Conservation (phyloP, 164 flowering plant species). For the Magnolia changhungtana region DNA sequence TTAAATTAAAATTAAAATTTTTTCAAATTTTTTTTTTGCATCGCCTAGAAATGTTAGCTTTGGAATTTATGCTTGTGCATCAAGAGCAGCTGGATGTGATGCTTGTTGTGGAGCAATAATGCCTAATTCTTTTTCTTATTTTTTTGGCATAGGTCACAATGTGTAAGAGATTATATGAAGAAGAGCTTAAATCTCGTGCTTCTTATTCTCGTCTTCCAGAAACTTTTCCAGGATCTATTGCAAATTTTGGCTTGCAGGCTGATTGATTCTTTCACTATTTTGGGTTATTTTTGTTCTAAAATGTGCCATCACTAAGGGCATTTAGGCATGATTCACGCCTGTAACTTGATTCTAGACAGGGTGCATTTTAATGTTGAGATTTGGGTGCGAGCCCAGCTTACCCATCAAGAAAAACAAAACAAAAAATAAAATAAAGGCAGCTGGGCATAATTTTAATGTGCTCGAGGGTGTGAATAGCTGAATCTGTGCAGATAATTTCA, state of each 20-base stretch:
- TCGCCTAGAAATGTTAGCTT: neutral
- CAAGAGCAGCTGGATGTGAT: neutral
- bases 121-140: neutral
- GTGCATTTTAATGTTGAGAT: neutral
- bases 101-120: neutral
- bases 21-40: too few species aligned
- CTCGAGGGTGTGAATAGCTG: neutral
- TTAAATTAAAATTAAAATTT: too few species aligned
- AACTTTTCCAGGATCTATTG: conserved; percentile 41
- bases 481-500: neutral
- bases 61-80: neutral
- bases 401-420: too few species aligned
- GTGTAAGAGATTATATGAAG: conserved; percentile 92
- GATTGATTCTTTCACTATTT: neutral
- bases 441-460: too few species aligned
- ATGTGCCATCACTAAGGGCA: neutral
- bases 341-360: neutral
- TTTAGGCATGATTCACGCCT: too few species aligned
- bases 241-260: neutral
- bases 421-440: too few species aligned
- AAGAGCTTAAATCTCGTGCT: conserved; percentile 58
- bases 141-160: conserved; percentile 64
- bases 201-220: conserved; percentile 36
- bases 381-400: too few species aligned
- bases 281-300: too few species aligned